Evolutionary conservation across 2,329 filamentous ascomycete species (phyloP), one percentile per base, ranked within the genome.

Genomic region (Alternaria atra): DNA sequence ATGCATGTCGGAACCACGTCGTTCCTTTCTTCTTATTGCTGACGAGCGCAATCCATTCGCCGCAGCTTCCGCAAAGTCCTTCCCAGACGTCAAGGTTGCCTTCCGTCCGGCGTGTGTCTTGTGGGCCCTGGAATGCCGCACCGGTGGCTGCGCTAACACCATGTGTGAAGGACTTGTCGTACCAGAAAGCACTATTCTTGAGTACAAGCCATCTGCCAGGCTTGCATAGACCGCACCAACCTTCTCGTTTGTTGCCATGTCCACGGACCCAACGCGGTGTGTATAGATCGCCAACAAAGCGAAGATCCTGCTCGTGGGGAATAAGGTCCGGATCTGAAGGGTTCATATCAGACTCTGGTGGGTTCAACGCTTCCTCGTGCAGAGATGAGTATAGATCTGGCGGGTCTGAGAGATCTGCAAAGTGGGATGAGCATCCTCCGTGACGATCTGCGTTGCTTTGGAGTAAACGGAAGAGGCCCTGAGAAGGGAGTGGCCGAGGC

Each of bases 11-110:
- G 79, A 94, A 96, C 91, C 92, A 96, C 4, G 92, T 94, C 1
- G 92, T 96, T n/a, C 91, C 91, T 81, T 94, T 94, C 83, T 94
- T 94, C 82, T 94, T 94, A 77, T 89, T 93, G 80, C 90, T 94
- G 42, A 93, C 90, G 35, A 94, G 82, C 12, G 90, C 89, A 67
- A 94, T 90, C 91, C 91, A 94, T 63, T 93, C 90, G 67, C 89
- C 90, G 79, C 91, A 94, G 73, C 88, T 90, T 51, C 90, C 88
- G 72, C 91, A 94, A 6, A 93, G 83, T 2, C 90, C 91, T 74
- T 94, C 91, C 90, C 90, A 93, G 4, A 93, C 90, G 73, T 93
- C 91, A 4, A 91, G 88, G 72, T 93, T 94, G 39, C 90, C 90
- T 74, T 93, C 91, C 82, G 91, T 92, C 51, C 91, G 85, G 59